Base-by-base conservation (phyloP, 306 rosid species). In the Alnus rubra region DNA sequence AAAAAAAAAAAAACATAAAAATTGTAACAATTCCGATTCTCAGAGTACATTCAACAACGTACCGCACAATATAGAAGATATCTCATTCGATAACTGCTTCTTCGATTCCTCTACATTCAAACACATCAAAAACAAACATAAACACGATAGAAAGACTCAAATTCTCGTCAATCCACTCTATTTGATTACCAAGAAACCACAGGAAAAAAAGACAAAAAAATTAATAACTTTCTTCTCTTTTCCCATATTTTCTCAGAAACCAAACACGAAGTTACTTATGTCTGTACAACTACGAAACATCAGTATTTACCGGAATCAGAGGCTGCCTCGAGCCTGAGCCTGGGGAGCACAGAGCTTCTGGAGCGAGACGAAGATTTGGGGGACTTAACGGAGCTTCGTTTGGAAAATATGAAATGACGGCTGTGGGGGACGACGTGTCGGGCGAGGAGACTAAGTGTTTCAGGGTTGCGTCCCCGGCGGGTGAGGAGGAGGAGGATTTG, bases 61-160 rank as follows among this genome's bases (percentile, higher is more conserved):
- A 92, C 96, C 78, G 55, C 30, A 30, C 56, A 90, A 63, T 71
- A 92, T 69, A 52, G 89, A 87, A 76, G 82, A 71, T 77, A 92
- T 79, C 45, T 72, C 78, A 74, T 65, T 39, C 12, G 83, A 48
- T 62, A 83, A 75, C 60, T 5, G 73, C n/a, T 65, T 62, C 74
- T 74, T 15, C 73, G 68, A 74, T 77, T 82, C 86, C 82, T 76
- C 98, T 87, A 82, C 97, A 88, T 78, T 81, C 84, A 74, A 88
- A 86, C 75, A 45, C 70, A 11, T 62, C 71, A 48, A 68, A 69
- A 53, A n/a, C 23, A 70, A 33, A 69, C 63, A 4, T 35, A 56
- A 74, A 49, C 62, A 1, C 51, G 35, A 9, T 50, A 52, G 58
- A 70, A 47, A 52, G 15, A 30, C 76, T 8, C 54, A 64, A 37